A percentile compares a stretch with the other conserved stretches of the same genome.
These are phyloP conservation scores for Termitomyces sp. DNA, from an alignment of 768 basidiomycete genomes.

Conservation along the genomic window DNA sequence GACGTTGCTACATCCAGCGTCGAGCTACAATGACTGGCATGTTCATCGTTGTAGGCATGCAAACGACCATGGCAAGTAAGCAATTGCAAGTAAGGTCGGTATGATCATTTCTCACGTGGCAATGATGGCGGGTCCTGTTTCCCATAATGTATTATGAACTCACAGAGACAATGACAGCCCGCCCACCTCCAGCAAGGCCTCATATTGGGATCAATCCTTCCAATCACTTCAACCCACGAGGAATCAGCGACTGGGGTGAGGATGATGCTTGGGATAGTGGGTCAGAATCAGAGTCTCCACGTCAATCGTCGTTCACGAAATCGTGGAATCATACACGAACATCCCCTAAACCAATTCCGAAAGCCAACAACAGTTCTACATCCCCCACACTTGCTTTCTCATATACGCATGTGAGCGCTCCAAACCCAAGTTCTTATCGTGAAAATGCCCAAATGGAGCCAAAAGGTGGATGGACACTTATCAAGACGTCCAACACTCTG, in stretches of 20 bases:
- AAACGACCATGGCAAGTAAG: too few species aligned
- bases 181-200: slow-evolving; percentile 68
- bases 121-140: background rate
- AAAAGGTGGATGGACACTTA: slow-evolving; percentile 76
- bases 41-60: too few species aligned
- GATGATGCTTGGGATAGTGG: slow-evolving; percentile 85
- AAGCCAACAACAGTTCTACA: slow-evolving; percentile 39
- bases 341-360: slow-evolving; percentile 53
- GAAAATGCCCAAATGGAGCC: slow-evolving; percentile 32
- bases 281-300: slow-evolving; percentile 71
- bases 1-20: too few species aligned
- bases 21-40: too few species aligned
- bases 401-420: slow-evolving; percentile 74
- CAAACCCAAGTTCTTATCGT: slow-evolving; percentile 70
- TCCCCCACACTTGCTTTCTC: slow-evolving; percentile 71
- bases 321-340: slow-evolving; percentile 36
- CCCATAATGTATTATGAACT: background rate
- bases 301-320: slow-evolving; percentile 44
- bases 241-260: slow-evolving; percentile 63
- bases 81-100: too few species aligned
- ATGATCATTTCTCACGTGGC: slow-evolving; percentile 16
- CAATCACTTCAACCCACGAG: slow-evolving; percentile 29
- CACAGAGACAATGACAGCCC: slow-evolving; percentile 36
- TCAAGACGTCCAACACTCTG: slow-evolving; percentile 34
- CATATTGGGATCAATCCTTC: slow-evolving; percentile 62